Evolutionary conservation across 257 asterid genomes (phyloP).

Genomic region (Schizonepeta tenuifolia): DNA sequence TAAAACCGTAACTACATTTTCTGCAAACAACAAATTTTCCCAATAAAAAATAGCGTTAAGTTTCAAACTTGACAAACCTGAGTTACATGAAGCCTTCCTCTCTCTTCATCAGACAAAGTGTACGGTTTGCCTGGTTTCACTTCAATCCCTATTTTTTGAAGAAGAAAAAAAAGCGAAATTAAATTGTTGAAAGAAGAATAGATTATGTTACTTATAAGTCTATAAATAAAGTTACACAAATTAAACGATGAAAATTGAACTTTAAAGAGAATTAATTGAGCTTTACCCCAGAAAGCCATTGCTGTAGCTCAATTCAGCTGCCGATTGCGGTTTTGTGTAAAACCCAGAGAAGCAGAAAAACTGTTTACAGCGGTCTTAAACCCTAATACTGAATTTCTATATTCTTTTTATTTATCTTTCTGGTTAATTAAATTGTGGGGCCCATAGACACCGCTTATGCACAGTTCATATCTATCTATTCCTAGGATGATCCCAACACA

Average conservation of each 20-base stretch:
- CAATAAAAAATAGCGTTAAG: background rate
- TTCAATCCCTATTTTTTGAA: conserved; percentile 64
- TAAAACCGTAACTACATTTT: too few species aligned
- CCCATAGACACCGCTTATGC: too few species aligned
- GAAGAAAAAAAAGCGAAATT: background rate
- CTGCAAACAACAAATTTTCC: background rate
- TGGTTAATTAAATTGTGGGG: background rate
- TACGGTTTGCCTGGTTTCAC: conserved; percentile 71
- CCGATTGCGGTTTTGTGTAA: conserved; percentile 34
- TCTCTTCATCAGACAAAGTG: conserved; percentile 47
- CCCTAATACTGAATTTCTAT: conserved; percentile 34
- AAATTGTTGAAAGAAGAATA: background rate
- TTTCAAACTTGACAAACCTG: conserved; percentile 56
- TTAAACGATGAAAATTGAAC: background rate
- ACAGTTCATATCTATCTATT: too few species aligned
- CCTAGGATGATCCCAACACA: too few species aligned
- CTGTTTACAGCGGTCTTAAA: conserved; percentile 27
- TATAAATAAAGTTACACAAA: background rate
- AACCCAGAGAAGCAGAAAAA: conserved; percentile 35
- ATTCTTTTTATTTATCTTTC: too few species aligned
- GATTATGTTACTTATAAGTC: background rate
- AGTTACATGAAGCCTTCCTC: conserved; percentile 81
- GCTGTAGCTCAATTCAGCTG: conserved; percentile 26
- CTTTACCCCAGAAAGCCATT: conserved; percentile 63
- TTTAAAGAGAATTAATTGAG: background rate